Conservation (phyloP, 352 stramenopile species). For the Nothophytophthora sp. region DNA sequence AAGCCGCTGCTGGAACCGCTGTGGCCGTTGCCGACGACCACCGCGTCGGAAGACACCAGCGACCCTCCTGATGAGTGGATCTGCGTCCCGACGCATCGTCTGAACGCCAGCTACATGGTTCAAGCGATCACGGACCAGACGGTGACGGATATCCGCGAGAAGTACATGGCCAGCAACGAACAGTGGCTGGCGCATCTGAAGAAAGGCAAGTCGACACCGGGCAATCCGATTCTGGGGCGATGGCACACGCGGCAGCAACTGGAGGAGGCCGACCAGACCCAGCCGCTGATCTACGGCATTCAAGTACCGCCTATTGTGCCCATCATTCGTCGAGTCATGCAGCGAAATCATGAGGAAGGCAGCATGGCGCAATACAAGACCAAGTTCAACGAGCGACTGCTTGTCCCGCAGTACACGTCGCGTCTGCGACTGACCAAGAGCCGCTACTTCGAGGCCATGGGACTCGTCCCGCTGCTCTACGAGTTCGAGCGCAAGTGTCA, state of each 20-base stretch:
- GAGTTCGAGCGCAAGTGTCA: slow-evolving; percentile 90
- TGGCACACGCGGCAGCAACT: slow-evolving; percentile 76
- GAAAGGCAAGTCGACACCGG: slow-evolving; percentile 59
- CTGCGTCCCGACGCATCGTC: slow-evolving; percentile 64
- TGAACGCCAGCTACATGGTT: slow-evolving; percentile 76
- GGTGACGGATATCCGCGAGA: slow-evolving; percentile 43
- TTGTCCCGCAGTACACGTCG: slow-evolving; percentile 74
- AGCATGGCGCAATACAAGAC: slow-evolving; percentile 54
- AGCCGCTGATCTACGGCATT: slow-evolving; percentile 69
- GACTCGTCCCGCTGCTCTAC: slow-evolving; percentile 82
- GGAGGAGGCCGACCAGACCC: slow-evolving; percentile 47
- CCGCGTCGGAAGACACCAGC: slow-evolving; percentile 5
- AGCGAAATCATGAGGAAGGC: slow-evolving; percentile 67
- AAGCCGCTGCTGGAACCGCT: slow-evolving; percentile 66
- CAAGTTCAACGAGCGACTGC: slow-evolving; percentile 79
- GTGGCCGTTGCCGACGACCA: slow-evolving; percentile 56
- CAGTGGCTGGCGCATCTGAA: slow-evolving; percentile 58
- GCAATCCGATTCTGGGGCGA: slow-evolving; percentile 75
- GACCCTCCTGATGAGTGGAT: slow-evolving; percentile 58
- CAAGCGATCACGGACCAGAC: slow-evolving; percentile 41
- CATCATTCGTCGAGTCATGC: slow-evolving; percentile 82
- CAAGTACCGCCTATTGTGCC: slow-evolving; percentile 79
- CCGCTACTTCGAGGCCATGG: slow-evolving; percentile 80
- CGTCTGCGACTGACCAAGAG: slow-evolving; percentile 65
- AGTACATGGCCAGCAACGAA: slow-evolving; percentile 50